phyloP scores from a whole-genome alignment of 192 early-diverging fungal genomes.

The Diversispora epigaea region DNA sequence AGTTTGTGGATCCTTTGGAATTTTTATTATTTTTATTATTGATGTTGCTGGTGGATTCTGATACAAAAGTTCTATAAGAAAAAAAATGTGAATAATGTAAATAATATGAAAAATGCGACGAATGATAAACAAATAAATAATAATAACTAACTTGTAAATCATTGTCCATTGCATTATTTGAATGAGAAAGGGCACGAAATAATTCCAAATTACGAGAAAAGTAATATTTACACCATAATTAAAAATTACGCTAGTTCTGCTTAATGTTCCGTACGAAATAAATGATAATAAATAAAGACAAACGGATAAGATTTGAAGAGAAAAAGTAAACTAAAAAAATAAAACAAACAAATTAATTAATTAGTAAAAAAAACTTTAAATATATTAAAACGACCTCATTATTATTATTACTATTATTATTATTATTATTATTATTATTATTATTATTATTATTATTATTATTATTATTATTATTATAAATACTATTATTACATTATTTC shows the following conservation, averaged over 20 bases:
- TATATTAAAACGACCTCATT: too few relatives aligned
- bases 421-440: too few relatives aligned
- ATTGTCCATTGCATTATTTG: background rate
- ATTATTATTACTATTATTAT: too few relatives aligned
- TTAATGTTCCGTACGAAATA: background rate
- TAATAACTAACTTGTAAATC: background rate
- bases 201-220: background rate
- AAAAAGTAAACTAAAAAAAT: background rate
- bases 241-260: background rate
- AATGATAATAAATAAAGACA: background rate
- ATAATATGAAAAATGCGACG: background rate
- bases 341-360: background rate
- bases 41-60: too few relatives aligned
- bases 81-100: background rate
- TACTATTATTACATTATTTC: too few relatives aligned
- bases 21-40: too few relatives aligned
- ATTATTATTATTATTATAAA: too few relatives aligned
- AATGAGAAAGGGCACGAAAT: background rate
- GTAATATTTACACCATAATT: background rate
- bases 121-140: background rate
- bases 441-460: too few relatives aligned
- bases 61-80: background rate
- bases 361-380: background rate
- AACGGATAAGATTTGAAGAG: background rate
- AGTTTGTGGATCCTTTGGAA: too few relatives aligned